A percentile compares a stretch with the other conserved stretches of the same genome.
These are phyloP conservation scores for Coleophoma crateriformis DNA, from an alignment of 2,329 filamentous ascomycete genomes.

Conservation along the genomic window DNA sequence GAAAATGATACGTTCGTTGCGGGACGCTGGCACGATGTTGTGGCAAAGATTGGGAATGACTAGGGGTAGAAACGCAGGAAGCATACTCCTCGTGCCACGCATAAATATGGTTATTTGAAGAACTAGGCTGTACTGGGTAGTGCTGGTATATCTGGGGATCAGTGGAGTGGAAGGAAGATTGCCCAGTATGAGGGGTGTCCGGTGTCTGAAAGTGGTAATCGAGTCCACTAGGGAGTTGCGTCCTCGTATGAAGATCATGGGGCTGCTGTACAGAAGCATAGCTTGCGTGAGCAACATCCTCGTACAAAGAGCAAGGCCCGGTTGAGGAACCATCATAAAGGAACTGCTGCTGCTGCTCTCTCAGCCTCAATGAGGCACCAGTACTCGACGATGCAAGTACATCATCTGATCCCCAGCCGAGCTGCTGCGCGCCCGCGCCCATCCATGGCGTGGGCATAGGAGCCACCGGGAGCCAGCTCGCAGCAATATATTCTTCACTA, in stretches of 20 bases:
- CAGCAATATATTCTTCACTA: not conserved
- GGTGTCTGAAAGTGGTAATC: slow-evolving; percentile 1
- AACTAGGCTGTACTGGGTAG: too few relatives aligned
- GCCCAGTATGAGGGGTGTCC: not conserved
- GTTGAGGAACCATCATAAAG: too few relatives aligned
- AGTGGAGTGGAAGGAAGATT: not conserved
- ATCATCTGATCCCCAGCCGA: not conserved
- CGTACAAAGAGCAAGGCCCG: too few relatives aligned
- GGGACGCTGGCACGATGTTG: not conserved
- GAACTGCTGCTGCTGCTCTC: not conserved
- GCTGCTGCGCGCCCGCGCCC: not conserved
- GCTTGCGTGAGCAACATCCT: too few relatives aligned
- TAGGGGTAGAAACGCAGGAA: not conserved
- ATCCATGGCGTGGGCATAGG: not conserved
- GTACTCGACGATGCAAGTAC: too few relatives aligned
- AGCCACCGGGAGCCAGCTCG: not conserved
- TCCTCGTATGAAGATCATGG: too few relatives aligned
- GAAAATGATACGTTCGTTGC: not conserved
- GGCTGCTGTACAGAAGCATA: too few relatives aligned
- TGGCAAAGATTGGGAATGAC: not conserved
- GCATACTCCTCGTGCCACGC: too few relatives aligned
- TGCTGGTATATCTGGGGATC: too few relatives aligned
- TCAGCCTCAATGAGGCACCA: not conserved
- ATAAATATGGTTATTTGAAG: too few relatives aligned
- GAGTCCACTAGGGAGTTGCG: not conserved